Percentiles rank a stretch among this genome's conserved stretches.
Conservation (phyloP, 768 basidiomycete genomes). For the Boletellus emodensis region DNA sequence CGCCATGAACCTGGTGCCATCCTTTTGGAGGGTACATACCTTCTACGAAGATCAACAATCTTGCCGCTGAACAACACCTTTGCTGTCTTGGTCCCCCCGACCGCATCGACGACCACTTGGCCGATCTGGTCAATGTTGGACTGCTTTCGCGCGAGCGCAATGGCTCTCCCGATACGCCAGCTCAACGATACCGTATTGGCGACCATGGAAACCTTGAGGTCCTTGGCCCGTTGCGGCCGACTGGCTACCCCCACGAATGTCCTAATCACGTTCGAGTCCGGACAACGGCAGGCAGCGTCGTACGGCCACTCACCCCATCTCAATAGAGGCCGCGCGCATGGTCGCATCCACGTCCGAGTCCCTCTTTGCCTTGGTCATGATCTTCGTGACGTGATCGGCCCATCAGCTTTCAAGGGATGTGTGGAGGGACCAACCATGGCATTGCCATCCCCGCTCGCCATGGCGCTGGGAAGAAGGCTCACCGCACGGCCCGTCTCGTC, state of each 20-base stretch:
- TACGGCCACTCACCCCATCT: constrained; percentile 40
- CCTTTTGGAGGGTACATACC: constrained; percentile 11
- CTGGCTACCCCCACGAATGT: constrained; percentile 44
- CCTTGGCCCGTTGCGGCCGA: constrained; percentile 36
- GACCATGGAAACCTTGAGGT: constrained; percentile 40
- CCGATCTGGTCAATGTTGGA: constrained; percentile 40
- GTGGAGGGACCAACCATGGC: constrained; percentile 22
- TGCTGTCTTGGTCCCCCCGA: constrained; percentile 34
- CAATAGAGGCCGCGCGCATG: constrained; percentile 45
- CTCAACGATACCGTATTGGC: constrained; percentile 54
- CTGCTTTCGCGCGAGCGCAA: constrained; percentile 47
- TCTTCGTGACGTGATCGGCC: constrained; percentile 18
- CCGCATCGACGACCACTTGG: constrained; percentile 32
- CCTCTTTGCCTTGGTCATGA: constrained; percentile 44
- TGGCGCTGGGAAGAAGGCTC: constrained; percentile 31
- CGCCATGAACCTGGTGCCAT: background rate
- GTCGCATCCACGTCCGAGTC: constrained; percentile 42
- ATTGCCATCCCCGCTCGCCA: constrained; percentile 39
- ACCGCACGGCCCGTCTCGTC: constrained; percentile 23
- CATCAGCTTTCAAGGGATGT: background rate
- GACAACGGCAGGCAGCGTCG: background rate
- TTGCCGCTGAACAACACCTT: constrained; percentile 55
- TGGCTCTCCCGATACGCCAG: constrained; percentile 61
- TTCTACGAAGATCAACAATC: constrained; percentile 47
- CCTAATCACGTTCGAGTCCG: constrained; percentile 8